Base-by-base conservation (phyloP, 139 green algal species). In the Chlorella sp. region DNA sequence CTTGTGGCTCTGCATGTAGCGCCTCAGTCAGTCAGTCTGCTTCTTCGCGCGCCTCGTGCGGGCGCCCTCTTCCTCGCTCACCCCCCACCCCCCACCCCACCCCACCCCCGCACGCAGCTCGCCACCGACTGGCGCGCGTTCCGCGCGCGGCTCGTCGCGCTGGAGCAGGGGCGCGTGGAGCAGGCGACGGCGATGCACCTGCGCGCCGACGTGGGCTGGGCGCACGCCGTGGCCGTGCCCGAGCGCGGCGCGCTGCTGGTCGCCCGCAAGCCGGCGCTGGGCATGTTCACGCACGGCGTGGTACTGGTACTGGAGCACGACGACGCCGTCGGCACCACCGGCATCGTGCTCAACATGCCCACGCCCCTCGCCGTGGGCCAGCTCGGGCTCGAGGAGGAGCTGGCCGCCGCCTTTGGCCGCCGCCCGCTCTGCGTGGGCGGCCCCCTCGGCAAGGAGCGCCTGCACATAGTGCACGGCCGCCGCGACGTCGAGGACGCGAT, bases 181-280 rank as follows among this genome's bases (percentile, higher is more conserved):
- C 42, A 35, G 11, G 61, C 33, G 33, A 36, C 62, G 5, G 41
- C 27, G 27, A 33, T 72, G 77, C 46, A 58, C 60, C 45, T 79
- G 33, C 31, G 59, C 12, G 48, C 71, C 40, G 45, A 77, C 51
- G 61, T 68, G 50, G 63, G 56, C 33, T 87, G 81, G 81, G 79
- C 79, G 11, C 81, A 87, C 51, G 50, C 42, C 33, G 55, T 87
- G 23, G 56, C 71, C n/a, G 45, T 68, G 41, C 81, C 81, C 2
- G 81, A 87, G 58, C 72, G 63, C 25, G 81, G 81, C 38, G 85
- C 77, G 58, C 67, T 87, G 64, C 71, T 87, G 45, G 70, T 87
- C 27, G 81, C 81, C 5, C 66, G 79, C 7, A 53, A 40, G 19
- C 35, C 46, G 5, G 59, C 76, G 25, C 64, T 87, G 36, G 81